Evolutionary conservation across 2,329 filamentous ascomycete species (phyloP).

Genomic region (Rutstroemia sydowiana): DNA sequence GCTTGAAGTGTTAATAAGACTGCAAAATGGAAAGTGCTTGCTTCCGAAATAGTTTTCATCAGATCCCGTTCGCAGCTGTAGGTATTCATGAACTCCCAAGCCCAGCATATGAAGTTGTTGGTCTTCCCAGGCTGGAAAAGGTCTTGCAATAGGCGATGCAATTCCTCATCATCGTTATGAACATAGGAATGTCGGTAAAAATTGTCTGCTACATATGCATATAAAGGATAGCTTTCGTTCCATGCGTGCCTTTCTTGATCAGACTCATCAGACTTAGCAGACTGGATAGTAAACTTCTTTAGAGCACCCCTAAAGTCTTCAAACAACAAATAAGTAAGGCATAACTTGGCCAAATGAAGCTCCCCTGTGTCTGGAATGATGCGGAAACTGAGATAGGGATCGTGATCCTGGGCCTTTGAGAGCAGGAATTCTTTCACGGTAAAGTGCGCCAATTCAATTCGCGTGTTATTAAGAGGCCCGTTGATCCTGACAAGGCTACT

Average conservation of each 20-base stretch:
- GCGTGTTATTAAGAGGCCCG: neutral
- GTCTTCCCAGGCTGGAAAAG: neutral
- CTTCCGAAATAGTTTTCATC: neutral
- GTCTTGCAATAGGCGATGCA: neutral
- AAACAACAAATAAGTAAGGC: neutral
- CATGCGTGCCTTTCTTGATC: no score
- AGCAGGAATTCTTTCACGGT: slow-evolving; percentile 23
- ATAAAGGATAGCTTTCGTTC: neutral
- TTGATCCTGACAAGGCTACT: slow-evolving; percentile 22
- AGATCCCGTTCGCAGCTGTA: neutral
- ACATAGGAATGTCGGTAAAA: neutral
- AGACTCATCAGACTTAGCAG: no score
- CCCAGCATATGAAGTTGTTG: neutral
- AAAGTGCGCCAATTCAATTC: slow-evolving; percentile 23
- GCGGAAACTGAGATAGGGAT: neutral
- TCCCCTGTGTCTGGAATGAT: neutral
- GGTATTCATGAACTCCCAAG: neutral
- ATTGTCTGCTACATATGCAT: neutral
- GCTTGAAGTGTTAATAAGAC: neutral
- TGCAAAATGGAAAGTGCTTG: neutral
- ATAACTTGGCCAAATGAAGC: neutral
- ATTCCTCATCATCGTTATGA: neutral
- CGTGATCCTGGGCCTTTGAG: neutral
- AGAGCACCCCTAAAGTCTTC: neutral
- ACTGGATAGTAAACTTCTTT: no score